phyloP scores from a whole-genome alignment of 1,139 yeast species.

The Diutina neorugosa region DNA sequence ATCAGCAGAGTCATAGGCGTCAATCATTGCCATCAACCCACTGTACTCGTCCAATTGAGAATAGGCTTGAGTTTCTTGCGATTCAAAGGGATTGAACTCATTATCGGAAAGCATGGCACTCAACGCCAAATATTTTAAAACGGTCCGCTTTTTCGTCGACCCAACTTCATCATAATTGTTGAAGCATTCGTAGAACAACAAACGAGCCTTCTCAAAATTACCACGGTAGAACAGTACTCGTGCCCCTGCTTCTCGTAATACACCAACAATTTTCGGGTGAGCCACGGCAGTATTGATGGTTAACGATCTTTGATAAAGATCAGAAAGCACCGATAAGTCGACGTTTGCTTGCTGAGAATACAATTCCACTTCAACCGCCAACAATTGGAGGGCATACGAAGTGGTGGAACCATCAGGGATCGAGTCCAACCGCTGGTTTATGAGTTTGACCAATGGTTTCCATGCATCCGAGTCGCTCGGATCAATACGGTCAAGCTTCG shows the following conservation, averaged over 20 bases:
- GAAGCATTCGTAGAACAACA: slow-evolving; percentile 61
- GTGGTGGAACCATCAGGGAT: background rate
- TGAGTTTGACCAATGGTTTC: background rate
- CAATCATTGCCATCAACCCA: slow-evolving; percentile 18
- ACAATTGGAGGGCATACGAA: background rate
- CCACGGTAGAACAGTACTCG: slow-evolving; percentile 49
- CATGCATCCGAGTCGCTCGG: background rate
- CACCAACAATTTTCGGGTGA: slow-evolving; percentile 63
- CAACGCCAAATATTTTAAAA: slow-evolving; percentile 50
- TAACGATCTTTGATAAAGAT: slow-evolving; percentile 37
- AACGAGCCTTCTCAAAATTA: slow-evolving; percentile 50
- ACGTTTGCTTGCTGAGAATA: background rate
- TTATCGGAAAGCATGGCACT: slow-evolving; percentile 55
- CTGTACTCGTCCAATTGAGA: slow-evolving; percentile 24
- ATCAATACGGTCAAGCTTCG: background rate
- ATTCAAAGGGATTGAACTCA: slow-evolving; percentile 55
- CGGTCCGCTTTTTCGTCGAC: slow-evolving; percentile 39
- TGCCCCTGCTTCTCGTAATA: slow-evolving; percentile 67
- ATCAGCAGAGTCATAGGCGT: slow-evolving; percentile 21
- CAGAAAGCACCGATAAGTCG: slow-evolving; percentile 17
- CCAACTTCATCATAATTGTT: slow-evolving; percentile 76
- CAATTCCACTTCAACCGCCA: slow-evolving; percentile 1
- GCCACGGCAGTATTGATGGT: slow-evolving; percentile 52
- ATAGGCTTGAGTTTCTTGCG: slow-evolving; percentile 43
- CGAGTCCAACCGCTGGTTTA: background rate